Evolutionary conservation across 2,329 filamentous ascomycete genomes (phyloP), one percentile per base, ranked within the genome.

Genomic region (Huntiella omanensis): DNA sequence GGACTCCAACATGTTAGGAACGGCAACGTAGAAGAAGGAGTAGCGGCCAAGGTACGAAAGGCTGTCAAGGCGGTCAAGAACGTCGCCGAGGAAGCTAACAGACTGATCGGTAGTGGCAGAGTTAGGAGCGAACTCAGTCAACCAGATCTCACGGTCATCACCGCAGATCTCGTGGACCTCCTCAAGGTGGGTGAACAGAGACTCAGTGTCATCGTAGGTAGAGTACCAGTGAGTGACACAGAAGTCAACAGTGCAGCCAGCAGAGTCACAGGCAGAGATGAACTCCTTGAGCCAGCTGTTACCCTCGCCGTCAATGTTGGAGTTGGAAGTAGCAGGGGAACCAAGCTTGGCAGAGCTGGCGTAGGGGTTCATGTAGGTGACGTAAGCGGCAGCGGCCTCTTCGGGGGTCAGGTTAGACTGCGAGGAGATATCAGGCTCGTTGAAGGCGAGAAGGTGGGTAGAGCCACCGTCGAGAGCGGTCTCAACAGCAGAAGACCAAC

Each of bases 151-250:
- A 63, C 67, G 67, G 55, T 59, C 62, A 38, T 60, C 55, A 32
- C 43, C 43, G 57, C 70, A 73, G 50, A 60, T 55, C 35, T 60
- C 47, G 56, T 69, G 53, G 50, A 70, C 68, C 28, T 64, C 50
- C 50, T 63, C 52, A 47, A 79, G 56, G 58, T 78, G 73, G 35
- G 57, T 50, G 53, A 76, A 70, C 60, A 80, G 75, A 50, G 61
- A 64, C 37, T 66, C 58, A 19, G 61, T 57, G 48, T 65, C 65
- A 45, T 64, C 56, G 12, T 67, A 61, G 36, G 59, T 59, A 42
- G 68, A 69, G 61, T 81, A 81, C 73, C 75, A 80, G 62, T 81
- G 77, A 40, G 73, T 63, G 56, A 67, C 65, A 60, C 75, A 69
- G 59, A 76, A 77, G 60, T 79, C 72, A 49, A 70, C 66, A 34